These are phyloP conservation scores for Graphilbum ipis-grandicollis DNA, from an alignment of 2,329 filamentous ascomycete genomes.

Conservation along the genomic window DNA sequence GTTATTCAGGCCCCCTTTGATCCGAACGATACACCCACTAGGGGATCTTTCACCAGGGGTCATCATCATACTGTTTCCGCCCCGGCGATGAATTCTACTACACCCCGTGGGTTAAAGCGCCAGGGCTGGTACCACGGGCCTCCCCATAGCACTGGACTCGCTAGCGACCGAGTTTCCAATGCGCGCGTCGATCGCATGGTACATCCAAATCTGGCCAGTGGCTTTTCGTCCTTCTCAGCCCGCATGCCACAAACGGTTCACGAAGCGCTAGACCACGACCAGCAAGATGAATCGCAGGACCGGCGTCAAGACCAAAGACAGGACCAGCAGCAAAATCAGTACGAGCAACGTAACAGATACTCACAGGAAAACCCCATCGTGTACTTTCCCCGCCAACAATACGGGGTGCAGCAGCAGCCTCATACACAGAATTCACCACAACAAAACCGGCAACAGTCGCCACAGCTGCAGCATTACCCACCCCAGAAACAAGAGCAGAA, in stretches of 20 bases:
- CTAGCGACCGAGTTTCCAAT: slow-evolving; percentile 12
- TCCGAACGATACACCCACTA: not conserved
- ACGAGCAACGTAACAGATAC: not conserved
- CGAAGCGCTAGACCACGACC: slow-evolving; percentile 1
- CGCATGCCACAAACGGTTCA: slow-evolving; percentile 8
- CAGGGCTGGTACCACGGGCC: slow-evolving; percentile 56
- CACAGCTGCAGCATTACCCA: not conserved
- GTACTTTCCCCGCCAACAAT: not conserved
- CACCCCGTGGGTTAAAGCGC: slow-evolving; percentile 43
- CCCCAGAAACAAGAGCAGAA: not conserved
- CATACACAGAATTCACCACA: not conserved
- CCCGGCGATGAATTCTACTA: slow-evolving; percentile 28
- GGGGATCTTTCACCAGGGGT: slow-evolving; percentile 6
- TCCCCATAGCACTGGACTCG: slow-evolving; percentile 8
- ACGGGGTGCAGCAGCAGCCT: not conserved
- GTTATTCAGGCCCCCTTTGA: slow-evolving; percentile 10
- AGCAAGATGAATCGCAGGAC: not conserved
- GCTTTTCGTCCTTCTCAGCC: slow-evolving; percentile 9
- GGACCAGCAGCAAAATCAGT: not conserved
- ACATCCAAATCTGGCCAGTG: slow-evolving; percentile 28
- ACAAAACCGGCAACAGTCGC: not conserved
- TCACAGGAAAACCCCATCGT: no score
- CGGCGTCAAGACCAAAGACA: not conserved
- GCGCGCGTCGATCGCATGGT: slow-evolving; percentile 34
- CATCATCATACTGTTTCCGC: slow-evolving; percentile 45